These are phyloP conservation scores for Trichoderma gracile DNA, from an alignment of 2,329 filamentous ascomycete species.

Conservation along the genomic window DNA sequence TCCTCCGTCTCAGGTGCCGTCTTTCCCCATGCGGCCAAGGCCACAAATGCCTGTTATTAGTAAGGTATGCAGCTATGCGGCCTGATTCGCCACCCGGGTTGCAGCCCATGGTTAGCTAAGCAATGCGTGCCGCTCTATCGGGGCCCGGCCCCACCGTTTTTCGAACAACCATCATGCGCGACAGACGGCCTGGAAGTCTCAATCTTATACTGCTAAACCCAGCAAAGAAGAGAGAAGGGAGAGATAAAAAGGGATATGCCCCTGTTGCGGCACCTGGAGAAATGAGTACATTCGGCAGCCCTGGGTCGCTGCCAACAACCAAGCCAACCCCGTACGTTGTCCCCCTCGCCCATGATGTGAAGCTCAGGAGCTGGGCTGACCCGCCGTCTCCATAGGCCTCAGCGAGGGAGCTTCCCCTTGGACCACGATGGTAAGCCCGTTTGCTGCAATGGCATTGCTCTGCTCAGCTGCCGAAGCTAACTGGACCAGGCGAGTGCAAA, in stretches of 20 bases:
- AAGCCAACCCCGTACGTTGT: constrained; percentile 69
- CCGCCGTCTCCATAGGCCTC: constrained; percentile 58
- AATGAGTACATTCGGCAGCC: constrained; percentile 69
- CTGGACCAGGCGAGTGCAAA: constrained; percentile 79
- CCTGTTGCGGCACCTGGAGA: constrained; percentile 20
- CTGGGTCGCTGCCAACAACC: constrained; percentile 63
- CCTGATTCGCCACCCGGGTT: constrained; percentile 11
- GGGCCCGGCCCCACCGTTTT: constrained; percentile 19
- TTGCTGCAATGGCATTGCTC: neutral
- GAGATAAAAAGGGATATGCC: constrained; percentile 12
- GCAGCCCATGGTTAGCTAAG: constrained; percentile 11
- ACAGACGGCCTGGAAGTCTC: constrained; percentile 9
- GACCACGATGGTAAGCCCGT: constrained; percentile 72
- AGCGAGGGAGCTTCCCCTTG: constrained; percentile 92
- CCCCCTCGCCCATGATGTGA: constrained; percentile 7
- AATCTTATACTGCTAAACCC: neutral
- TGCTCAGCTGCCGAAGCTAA: constrained; percentile 5
- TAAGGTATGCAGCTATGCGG: constrained; percentile 21
- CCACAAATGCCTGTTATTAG: neutral
- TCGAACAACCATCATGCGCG: constrained; percentile 16
- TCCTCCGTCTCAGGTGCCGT: neutral
- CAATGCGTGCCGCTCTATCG: constrained; percentile 22
- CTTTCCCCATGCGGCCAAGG: neutral
- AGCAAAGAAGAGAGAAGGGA: neutral
- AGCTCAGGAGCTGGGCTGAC: constrained; percentile 22